Evolutionary conservation across 1,139 yeast genomes (phyloP), one percentile per base, ranked within the genome.

Genomic region (Kurtzmaniella quercitrusa): DNA sequence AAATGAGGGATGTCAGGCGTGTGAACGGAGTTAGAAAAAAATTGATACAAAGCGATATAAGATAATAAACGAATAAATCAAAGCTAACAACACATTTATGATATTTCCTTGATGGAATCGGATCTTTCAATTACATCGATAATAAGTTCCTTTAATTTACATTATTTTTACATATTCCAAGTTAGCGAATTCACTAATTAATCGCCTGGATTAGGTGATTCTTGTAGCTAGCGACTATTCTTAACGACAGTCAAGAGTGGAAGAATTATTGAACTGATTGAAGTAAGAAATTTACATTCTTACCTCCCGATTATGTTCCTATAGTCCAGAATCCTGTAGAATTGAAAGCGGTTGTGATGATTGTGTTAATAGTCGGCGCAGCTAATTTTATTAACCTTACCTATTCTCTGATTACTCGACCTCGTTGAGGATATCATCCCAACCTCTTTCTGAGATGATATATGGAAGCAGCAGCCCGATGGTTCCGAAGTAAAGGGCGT

Each of bases 401-500:
- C 23, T 21, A 21, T 21, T 6, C 5, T 6, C 11, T 5, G 17
- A 8, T 30, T 34, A 34, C n/a, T 34, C 37, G 8, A 34, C 42
- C 3, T 38, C 40, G 19, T 33, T 33, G 3, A 33, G 43, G 38
- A 69, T 52, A 37, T 59, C 62, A 42, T 65, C 71, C 76, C 76
- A 71, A 7, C 75, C 75, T 46, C 61, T 61, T 12, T 54, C 51
- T 16, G 64, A 60, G 12, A 65, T 67, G 17, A 70, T 68, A 49
- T 71, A 71, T 11, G 76, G 76, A 43, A 71, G 65, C 12, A 71
- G 63, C 39, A 68, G 61, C 1, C 74, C 75, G 36, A 70, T 54
- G 26, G 61, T 54, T 2, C 76, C 76, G 49, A 70, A 71, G 49
- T 65, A 61, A 36, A 61, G 50, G 16, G 66, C 56, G 44, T 65